phyloP scores from a whole-genome alignment of 1,139 yeast genomes.

The Geotrichum restrictum region DNA sequence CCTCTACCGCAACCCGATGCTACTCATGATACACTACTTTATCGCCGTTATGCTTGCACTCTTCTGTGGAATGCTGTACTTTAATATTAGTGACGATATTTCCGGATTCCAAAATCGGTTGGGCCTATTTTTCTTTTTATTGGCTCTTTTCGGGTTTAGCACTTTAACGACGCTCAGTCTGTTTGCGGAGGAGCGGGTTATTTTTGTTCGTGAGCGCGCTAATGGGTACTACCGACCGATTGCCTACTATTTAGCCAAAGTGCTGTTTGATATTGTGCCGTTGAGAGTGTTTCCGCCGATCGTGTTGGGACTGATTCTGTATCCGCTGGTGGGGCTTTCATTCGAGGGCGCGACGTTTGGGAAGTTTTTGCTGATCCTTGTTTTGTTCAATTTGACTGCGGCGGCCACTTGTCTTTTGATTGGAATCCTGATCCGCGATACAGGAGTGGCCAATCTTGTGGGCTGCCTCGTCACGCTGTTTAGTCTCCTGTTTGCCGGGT shows the following conservation, averaged over 20 bases:
- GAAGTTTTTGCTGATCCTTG: conserved; percentile 63
- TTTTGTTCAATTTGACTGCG: conserved; percentile 80
- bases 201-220: conserved; percentile 87
- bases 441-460: conserved; percentile 88
- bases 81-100: conserved; percentile 77
- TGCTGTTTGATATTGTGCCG: conserved; percentile 84
- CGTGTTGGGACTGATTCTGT: conserved; percentile 74
- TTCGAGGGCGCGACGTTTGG: conserved; percentile 75
- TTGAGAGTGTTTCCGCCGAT: conserved; percentile 87
- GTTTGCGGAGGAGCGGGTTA: conserved; percentile 80
- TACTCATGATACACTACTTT: conserved; percentile 75
- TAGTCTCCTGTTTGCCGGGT: conserved; percentile 85
- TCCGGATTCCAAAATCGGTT: conserved; percentile 94
- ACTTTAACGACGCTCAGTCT: conserved; percentile 87
- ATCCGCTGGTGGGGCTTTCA: conserved; percentile 85
- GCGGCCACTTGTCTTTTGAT: conserved; percentile 80
- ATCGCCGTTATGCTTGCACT: conserved; percentile 71
- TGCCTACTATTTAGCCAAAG: conserved; percentile 79
- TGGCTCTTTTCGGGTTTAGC: conserved; percentile 90
- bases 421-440: conserved; percentile 80
- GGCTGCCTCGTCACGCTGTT: conserved; percentile 81
- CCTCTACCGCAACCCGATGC: conserved; percentile 83
- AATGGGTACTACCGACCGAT: conserved; percentile 87
- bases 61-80: conserved; percentile 83
- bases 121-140: conserved; percentile 83